A percentile compares a stretch with the other conserved stretches of the same genome.
Evolutionary conservation across 2,329 filamentous ascomycete species (phyloP).

Genomic region (Stenocarpella maydis): DNA sequence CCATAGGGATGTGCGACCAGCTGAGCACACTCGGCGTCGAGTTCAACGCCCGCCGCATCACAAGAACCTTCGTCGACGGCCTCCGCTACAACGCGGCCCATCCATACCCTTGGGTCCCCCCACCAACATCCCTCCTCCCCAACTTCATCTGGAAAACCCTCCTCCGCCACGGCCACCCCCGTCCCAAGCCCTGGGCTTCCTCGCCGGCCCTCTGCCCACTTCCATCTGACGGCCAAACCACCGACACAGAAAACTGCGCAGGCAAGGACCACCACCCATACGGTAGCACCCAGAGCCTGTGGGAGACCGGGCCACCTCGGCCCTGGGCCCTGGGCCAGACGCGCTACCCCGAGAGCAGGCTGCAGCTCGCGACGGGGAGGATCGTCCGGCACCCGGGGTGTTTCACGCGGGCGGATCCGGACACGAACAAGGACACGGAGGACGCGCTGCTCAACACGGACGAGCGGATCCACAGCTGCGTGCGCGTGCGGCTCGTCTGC

Average conservation of each 20-base stretch:
- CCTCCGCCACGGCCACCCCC: conserved; percentile 29
- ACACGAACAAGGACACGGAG: conserved; percentile 47
- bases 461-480: conserved; percentile 47
- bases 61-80: conserved; percentile 40
- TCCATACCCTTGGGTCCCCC: conserved; percentile 43
- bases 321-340: conserved; percentile 44
- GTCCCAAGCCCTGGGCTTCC: conserved; percentile 38
- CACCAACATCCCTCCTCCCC: conserved; percentile 29
- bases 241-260: conserved; percentile 42
- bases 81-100: conserved; percentile 45
- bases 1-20: conserved; percentile 46
- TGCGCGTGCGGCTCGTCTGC: conserved; percentile 43
- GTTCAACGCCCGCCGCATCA: conserved; percentile 42
- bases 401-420: conserved; percentile 48
- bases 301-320: conserved; percentile 38
- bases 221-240: conserved; percentile 7
- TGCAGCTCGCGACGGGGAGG: conserved; percentile 42
- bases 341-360: conserved; percentile 39
- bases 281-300: conserved; percentile 35
- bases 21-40: conserved; percentile 45
- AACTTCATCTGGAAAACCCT: conserved; percentile 35
- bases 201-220: conserved; percentile 41
- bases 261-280: conserved; percentile 40
- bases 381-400: conserved; percentile 47
- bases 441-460: conserved; percentile 48